phyloP scores from a whole-genome alignment of 306 rosid genomes.

The Quercus dentata region DNA sequence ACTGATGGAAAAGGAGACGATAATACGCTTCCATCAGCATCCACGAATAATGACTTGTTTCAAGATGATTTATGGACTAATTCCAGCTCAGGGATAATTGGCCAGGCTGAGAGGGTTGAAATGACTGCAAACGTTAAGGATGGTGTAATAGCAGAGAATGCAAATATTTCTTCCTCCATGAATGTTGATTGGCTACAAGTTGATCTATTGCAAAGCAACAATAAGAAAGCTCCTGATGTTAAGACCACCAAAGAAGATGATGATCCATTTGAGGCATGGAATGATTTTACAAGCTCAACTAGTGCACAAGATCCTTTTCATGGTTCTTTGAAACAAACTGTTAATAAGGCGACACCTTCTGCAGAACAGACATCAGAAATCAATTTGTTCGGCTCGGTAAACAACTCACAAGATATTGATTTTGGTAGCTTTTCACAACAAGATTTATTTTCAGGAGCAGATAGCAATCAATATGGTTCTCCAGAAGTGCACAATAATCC shows the following conservation, averaged over 20 bases:
- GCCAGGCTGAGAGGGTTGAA: slow-evolving; percentile 42
- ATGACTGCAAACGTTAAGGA: slow-evolving; percentile 23
- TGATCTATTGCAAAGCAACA: slow-evolving; percentile 41
- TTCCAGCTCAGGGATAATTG: slow-evolving; percentile 35
- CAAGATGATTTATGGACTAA: slow-evolving; percentile 46
- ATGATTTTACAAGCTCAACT: slow-evolving; percentile 50
- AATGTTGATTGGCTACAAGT: slow-evolving; percentile 51
- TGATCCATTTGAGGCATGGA: slow-evolving; percentile 57
- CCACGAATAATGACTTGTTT: slow-evolving; percentile 51
- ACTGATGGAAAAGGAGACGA: slow-evolving; percentile 32
- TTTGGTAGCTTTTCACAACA: slow-evolving; percentile 40
- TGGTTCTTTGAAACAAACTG: slow-evolving; percentile 38
- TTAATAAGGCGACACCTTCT: slow-evolving; percentile 25
- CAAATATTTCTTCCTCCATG: slow-evolving; percentile 22
- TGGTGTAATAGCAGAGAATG: slow-evolving; percentile 28
- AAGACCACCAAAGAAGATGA: slow-evolving; percentile 26
- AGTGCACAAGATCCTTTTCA: slow-evolving; percentile 34
- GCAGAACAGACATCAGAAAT: slow-evolving; percentile 39
- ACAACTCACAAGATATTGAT: slow-evolving; percentile 38
- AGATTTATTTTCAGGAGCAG: slow-evolving; percentile 41
- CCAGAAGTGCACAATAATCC: slow-evolving; percentile 26
- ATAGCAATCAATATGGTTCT: slow-evolving; percentile 34
- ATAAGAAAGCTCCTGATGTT: slow-evolving; percentile 30
- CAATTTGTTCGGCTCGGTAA: slow-evolving; percentile 36
- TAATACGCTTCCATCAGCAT: slow-evolving; percentile 36